Percentiles rank a stretch among this genome's conserved stretches.
Evolutionary conservation across 1,284 basidiomycete genomes (phyloP).

Genomic region (Cystobasidiaceae sp.): DNA sequence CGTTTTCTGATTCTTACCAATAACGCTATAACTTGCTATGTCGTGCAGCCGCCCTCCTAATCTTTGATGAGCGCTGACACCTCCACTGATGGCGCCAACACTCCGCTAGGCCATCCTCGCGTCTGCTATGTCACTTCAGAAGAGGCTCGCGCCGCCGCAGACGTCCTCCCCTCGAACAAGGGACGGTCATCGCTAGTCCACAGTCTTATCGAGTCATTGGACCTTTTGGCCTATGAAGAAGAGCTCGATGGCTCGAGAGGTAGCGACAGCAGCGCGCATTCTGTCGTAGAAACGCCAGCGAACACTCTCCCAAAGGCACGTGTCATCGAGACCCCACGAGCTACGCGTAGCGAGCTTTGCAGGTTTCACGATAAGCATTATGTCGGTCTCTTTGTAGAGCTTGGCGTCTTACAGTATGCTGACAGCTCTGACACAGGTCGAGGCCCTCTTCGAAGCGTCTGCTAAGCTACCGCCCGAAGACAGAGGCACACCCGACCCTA

Average conservation of each 20-base stretch:
- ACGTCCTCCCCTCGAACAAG: constrained; percentile 71
- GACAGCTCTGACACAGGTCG: neutral
- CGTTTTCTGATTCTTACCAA: no score
- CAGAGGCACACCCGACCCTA: neutral
- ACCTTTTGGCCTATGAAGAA: constrained; percentile 53
- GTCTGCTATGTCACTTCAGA: constrained; percentile 58
- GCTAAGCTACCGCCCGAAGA: neutral
- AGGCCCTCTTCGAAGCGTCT: constrained; percentile 5
- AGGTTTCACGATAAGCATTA: constrained; percentile 50
- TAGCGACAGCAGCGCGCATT: neutral
- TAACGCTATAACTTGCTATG: no score
- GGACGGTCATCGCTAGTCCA: constrained; percentile 77
- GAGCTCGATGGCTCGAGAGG: constrained; percentile 55
- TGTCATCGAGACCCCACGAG: constrained; percentile 40
- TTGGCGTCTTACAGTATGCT: no score
- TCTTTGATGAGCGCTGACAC: no score
- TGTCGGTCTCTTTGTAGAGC: constrained; percentile 34
- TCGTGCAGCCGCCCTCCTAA: no score
- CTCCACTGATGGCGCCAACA: neutral
- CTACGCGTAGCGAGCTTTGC: constrained; percentile 43
- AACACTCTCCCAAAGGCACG: constrained; percentile 29
- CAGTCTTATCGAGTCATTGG: constrained; percentile 59
- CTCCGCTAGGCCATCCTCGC: neutral
- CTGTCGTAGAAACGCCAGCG: neutral
- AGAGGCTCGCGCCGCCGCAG: constrained; percentile 56